Evolutionary conservation across 768 basidiomycete species (phyloP).

Genomic region (Hygrophoropsis aurantiaca): DNA sequence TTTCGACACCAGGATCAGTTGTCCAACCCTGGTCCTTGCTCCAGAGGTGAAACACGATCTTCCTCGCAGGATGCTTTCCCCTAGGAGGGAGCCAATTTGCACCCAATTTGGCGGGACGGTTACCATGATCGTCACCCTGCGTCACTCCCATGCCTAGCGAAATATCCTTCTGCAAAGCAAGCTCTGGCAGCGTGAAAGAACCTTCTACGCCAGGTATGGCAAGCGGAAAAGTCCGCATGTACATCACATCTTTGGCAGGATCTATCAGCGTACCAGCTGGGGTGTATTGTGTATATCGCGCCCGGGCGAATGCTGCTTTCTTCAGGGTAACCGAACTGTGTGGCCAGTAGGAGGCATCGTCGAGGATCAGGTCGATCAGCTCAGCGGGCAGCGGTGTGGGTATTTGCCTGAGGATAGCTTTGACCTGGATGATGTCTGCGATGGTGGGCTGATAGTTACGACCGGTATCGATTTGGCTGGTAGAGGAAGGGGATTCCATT

Average conservation of each 20-base stretch:
- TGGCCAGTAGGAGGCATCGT: slow-evolving; percentile 4
- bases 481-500: too few relatives aligned
- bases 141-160: background rate
- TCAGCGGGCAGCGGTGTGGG: background rate
- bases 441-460: slow-evolving; percentile 1
- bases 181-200: background rate
- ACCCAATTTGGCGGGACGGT: too few relatives aligned
- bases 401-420: background rate
- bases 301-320: background rate
- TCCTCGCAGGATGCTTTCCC: slow-evolving; percentile 1
- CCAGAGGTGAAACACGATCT: slow-evolving; percentile 7
- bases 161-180: background rate
- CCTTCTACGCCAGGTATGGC: slow-evolving; percentile 3
- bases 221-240: slow-evolving; percentile 4
- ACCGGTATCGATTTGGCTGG: background rate
- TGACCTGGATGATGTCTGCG: background rate
- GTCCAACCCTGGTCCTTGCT: background rate
- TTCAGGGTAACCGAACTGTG: slow-evolving; percentile 3
- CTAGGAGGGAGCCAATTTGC: background rate
- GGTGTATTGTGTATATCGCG: too few relatives aligned
- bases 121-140: background rate
- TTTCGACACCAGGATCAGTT: background rate
- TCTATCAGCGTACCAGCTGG: too few relatives aligned
- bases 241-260: background rate
- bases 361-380: slow-evolving; percentile 5